Conservation (phyloP, 2,329 filamentous ascomycete species). For the Ophiocordyceps robertsii region DNA sequence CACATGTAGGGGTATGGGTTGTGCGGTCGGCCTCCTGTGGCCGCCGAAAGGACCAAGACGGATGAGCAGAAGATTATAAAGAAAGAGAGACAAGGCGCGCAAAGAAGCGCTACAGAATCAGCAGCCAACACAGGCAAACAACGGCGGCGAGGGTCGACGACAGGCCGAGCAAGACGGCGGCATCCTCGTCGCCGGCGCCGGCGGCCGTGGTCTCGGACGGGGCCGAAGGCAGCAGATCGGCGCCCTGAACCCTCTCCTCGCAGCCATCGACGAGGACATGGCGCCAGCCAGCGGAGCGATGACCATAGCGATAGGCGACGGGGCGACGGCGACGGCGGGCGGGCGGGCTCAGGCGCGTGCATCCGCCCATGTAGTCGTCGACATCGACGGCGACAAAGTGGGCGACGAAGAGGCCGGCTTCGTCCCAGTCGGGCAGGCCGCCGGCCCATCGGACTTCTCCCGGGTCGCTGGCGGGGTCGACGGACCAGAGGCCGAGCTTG, state of each 20-base stretch:
- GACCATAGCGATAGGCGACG: slow-evolving; percentile 16
- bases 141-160: slow-evolving; percentile 6
- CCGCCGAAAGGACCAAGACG: too few relatives aligned
- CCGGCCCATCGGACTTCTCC: slow-evolving; percentile 58
- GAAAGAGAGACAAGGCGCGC: too few relatives aligned
- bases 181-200: slow-evolving; percentile 3
- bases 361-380: slow-evolving; percentile 16
- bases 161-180: background rate
- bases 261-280: slow-evolving; percentile 15
- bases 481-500: slow-evolving; percentile 47
- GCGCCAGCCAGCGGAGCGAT: slow-evolving; percentile 14
- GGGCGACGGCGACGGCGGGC: too few relatives aligned
- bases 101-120: slow-evolving; percentile 1
- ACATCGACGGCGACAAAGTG: slow-evolving; percentile 13
- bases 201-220: background rate
- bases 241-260: slow-evolving; percentile 2
- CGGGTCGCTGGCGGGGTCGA: slow-evolving; percentile 31
- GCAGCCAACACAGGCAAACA: slow-evolving; percentile 5
- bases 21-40: too few relatives aligned
- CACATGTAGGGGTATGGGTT: too few relatives aligned
- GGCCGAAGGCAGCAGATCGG: background rate
- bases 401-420: too few relatives aligned
- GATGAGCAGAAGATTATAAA: too few relatives aligned
- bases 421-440: slow-evolving; percentile 27
- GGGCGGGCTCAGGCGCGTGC: too few relatives aligned